Evolutionary conservation across 805 yeast species (phyloP).

Genomic region (Grigorovia yakushimaensis): DNA sequence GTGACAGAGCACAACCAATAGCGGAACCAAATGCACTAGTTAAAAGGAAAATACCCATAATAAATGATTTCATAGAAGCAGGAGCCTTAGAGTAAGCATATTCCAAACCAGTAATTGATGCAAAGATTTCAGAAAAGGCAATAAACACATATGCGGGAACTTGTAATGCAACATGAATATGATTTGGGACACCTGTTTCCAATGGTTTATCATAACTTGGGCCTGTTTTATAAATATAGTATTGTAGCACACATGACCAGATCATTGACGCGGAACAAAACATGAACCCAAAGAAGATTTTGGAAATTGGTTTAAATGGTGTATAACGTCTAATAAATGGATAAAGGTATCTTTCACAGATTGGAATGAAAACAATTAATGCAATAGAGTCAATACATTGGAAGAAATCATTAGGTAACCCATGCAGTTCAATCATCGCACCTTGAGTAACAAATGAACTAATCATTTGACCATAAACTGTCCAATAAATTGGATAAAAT

Average conservation of each 20-base stretch:
- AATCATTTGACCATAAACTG: slow-evolving; percentile 62
- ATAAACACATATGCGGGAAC: slow-evolving; percentile 56
- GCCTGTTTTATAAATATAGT: slow-evolving; percentile 55
- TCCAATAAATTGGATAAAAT: slow-evolving; percentile 67
- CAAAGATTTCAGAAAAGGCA: slow-evolving; percentile 69
- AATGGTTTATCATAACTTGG: slow-evolving; percentile 64
- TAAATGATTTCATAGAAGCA: slow-evolving; percentile 36
- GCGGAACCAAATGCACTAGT: slow-evolving; percentile 75
- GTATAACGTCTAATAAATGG: slow-evolving; percentile 40
- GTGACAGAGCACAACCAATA: slow-evolving; percentile 60
- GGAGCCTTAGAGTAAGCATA: slow-evolving; percentile 83
- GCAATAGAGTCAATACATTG: slow-evolving; percentile 69
- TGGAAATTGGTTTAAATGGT: slow-evolving; percentile 60
- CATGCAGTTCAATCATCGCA: slow-evolving; percentile 62
- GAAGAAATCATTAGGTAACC: slow-evolving; percentile 72
- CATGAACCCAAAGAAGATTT: slow-evolving; percentile 62
- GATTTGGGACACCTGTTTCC: slow-evolving; percentile 26
- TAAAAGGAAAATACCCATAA: slow-evolving; percentile 48
- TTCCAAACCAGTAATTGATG: slow-evolving; percentile 73
- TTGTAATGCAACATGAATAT: slow-evolving; percentile 61
- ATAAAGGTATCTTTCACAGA: slow-evolving; percentile 51
- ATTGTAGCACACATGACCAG: slow-evolving; percentile 69
- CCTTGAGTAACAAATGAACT: slow-evolving; percentile 69
- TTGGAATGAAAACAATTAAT: slow-evolving; percentile 67
- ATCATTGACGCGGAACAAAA: slow-evolving; percentile 58